Evolutionary conservation across 2,329 filamentous ascomycete genomes (phyloP), one percentile per base, ranked within the genome.

Genomic region (Dendryphion nanum): DNA sequence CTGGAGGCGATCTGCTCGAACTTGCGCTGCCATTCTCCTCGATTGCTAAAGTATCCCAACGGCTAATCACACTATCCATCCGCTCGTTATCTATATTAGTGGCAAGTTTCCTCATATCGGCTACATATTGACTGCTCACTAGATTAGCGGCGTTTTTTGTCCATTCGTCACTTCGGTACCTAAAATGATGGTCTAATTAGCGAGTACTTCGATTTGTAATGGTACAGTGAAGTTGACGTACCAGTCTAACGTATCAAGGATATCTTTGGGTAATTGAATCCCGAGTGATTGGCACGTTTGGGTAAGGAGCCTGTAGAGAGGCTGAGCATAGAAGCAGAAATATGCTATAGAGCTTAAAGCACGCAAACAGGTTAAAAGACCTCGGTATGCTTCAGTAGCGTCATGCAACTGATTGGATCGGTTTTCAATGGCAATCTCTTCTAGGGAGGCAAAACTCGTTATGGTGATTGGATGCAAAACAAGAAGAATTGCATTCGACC

Each of bases 91-190:
- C 50, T 4, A 47, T 28, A 6, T 45, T 50, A 1, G 40, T 28
- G 3, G 42, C 32, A 5, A 41, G 37, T 35, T 49, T 47, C 8
- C 51, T 40, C 14, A 48, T 51, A 33, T 60, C 57, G 2, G 55
- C 53, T 40, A 61, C 51, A 21, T 56, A 63, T 33, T 57, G 56
- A 30, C 55, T 60, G 14, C 55, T 59, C 14, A 61, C 50, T 18
- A 55, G 19, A 18, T 30, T 45, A 2, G 47, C 49, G 16, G 56
- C 59, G 12, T 53, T 51, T 18, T 45, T 52, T 1, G 56, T 63
- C 59, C 59, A 63, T 30, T 61, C 57, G 26, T 60, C 55, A 31
- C 47, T 58, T 8, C 38, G 47, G 21, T 54, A 60, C n/a, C n/a
- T n/a, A n/a, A n/a, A n/a, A n/a, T n/a, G n/a, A n/a, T n/a, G n/a